These are phyloP conservation scores for Cyberlindnera suaveolens DNA, from an alignment of 805 yeast genomes.

Conservation along the genomic window DNA sequence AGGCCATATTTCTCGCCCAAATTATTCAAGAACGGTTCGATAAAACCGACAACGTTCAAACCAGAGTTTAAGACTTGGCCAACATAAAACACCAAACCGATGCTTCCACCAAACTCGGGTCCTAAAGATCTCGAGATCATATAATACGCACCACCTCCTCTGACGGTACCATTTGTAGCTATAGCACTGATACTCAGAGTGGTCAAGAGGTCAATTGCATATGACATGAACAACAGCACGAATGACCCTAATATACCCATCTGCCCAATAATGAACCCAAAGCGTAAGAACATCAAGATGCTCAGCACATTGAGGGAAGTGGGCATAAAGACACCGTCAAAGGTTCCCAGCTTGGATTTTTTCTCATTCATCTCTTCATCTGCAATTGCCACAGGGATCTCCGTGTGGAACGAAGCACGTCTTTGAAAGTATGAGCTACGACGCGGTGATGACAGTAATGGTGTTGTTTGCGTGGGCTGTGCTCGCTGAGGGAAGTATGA, in stretches of 20 bases:
- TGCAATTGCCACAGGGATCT: constrained; percentile 3
- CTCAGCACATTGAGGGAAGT: constrained; percentile 89
- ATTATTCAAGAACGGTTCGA: constrained; percentile 81
- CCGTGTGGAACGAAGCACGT: constrained; percentile 12
- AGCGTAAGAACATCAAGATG: constrained; percentile 89
- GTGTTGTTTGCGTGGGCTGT: constrained; percentile 25
- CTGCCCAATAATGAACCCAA: constrained; percentile 93
- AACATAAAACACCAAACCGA: constrained; percentile 87
- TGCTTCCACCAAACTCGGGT: constrained; percentile 97
- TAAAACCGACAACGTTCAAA: constrained; percentile 90
- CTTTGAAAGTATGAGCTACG: constrained; percentile 10
- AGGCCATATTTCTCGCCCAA: constrained; percentile 61
- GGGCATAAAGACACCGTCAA: constrained; percentile 89
- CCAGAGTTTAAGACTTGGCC: constrained; percentile 93
- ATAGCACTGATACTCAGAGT: constrained; percentile 91
- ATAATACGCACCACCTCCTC: constrained; percentile 98
- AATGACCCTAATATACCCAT: constrained; percentile 83
- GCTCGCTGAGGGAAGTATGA: not conserved
- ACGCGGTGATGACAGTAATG: constrained; percentile 19
- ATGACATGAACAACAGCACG: constrained; percentile 61
- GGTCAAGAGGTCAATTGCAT: constrained; percentile 75
- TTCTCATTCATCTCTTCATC: not conserved
- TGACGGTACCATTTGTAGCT: constrained; percentile 94
- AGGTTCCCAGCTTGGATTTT: constrained; percentile 59
- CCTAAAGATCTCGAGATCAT: constrained; percentile 95